These are phyloP conservation scores for Colletotrichum theobromicola DNA, from an alignment of 2,329 filamentous ascomycete species.

Conservation along the genomic window DNA sequence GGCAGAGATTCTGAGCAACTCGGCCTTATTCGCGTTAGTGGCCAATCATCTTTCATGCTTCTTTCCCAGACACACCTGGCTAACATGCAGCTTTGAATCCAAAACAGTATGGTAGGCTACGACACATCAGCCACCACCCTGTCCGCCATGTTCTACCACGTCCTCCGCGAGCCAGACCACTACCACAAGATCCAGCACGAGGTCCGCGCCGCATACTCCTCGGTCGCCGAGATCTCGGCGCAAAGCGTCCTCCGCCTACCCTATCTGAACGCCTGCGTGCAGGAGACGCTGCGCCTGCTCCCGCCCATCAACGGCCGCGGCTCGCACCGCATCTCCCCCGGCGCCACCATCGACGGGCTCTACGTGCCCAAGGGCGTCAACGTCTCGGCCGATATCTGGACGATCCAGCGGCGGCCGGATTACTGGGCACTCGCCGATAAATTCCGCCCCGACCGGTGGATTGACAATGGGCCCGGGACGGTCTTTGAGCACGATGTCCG, in stretches of 20 bases:
- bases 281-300: conserved; percentile 60
- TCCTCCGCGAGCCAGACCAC: not conserved
- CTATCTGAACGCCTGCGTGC: conserved; percentile 49
- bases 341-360: not conserved
- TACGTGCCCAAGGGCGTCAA: not conserved
- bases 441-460: conserved; percentile 54
- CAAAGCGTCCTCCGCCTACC: not conserved
- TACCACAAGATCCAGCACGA: not conserved
- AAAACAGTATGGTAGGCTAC: conserved; percentile 5
- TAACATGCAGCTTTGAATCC: not conserved
- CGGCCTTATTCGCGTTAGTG: not conserved
- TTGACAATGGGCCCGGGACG: conserved; percentile 22
- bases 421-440: conserved; percentile 47
- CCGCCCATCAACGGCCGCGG: conserved; percentile 44
- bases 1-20: not conserved
- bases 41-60: not conserved
- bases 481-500: not conserved
- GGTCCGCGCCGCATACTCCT: not conserved
- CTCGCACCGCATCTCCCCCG: not conserved
- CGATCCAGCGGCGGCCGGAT: conserved; percentile 40
- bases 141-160: conserved; percentile 6
- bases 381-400: conserved; percentile 14
- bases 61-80: not conserved
- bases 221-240: not conserved
- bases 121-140: not conserved